A percentile compares a stretch with the other conserved stretches of the same genome.
Evolutionary conservation across 2,329 filamentous ascomycete species (phyloP).

Genomic region (Catunica adiposa): DNA sequence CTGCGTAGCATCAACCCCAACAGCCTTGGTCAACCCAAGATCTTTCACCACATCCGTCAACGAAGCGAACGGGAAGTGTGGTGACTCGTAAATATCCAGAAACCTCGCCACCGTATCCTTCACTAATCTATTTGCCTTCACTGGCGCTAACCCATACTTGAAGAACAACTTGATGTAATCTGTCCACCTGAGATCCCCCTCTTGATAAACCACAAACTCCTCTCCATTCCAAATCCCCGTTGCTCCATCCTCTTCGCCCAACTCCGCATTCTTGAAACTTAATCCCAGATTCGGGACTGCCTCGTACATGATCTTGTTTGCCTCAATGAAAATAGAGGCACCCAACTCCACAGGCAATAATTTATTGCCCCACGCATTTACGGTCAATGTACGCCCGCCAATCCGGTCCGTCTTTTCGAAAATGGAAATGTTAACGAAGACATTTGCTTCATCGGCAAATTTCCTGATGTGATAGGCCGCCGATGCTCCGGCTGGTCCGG

Average conservation of each 20-base stretch:
- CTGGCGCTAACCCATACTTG: conserved; percentile 69
- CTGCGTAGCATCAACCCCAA: conserved; percentile 55
- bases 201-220: conserved; percentile 29
- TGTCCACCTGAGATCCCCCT: conserved; percentile 51
- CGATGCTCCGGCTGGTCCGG: conserved; percentile 75
- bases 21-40: conserved; percentile 49
- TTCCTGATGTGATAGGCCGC: conserved; percentile 67
- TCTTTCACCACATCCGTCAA: conserved; percentile 52
- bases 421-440: conserved; percentile 63
- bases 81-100: conserved; percentile 60
- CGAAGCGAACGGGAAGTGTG: conserved; percentile 69
- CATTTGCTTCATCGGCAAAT: conserved; percentile 44
- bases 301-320: conserved; percentile 67
- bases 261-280: conserved; percentile 29
- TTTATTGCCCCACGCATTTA: conserved; percentile 56
- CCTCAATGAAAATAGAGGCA: conserved; percentile 76
- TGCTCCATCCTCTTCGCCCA: conserved; percentile 27
- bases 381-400: conserved; percentile 75
- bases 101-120: conserved; percentile 56
- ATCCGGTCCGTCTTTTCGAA: conserved; percentile 67
- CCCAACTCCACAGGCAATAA: conserved; percentile 64
- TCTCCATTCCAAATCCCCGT: conserved; percentile 71
- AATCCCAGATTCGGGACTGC: conserved; percentile 59
- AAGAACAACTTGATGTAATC: conserved; percentile 63
- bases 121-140: conserved; percentile 57